Evolutionary conservation across 257 asterid genomes (phyloP).

Genomic region (Solanum chmielewskii): DNA sequence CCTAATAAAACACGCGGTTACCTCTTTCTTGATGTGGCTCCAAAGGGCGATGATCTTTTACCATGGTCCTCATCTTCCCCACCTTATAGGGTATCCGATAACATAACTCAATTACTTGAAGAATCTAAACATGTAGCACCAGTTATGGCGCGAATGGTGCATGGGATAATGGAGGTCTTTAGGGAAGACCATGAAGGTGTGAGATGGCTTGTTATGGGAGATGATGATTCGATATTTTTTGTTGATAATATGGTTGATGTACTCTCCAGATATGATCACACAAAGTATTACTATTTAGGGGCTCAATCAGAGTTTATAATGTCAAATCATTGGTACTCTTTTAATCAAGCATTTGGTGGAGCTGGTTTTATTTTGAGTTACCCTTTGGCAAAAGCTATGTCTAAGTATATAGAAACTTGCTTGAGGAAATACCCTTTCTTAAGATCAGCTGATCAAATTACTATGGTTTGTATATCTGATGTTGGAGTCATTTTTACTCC

Average conservation of each 20-base stretch:
- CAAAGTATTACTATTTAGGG: constrained; percentile 44
- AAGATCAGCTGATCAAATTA: constrained; percentile 32
- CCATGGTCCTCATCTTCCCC: constrained; percentile 49
- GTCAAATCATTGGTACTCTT: constrained; percentile 43
- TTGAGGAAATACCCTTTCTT: constrained; percentile 26
- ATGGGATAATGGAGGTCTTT: constrained; percentile 43
- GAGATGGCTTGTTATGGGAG: constrained; percentile 70
- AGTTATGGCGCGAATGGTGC: constrained; percentile 39
- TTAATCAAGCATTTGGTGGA: constrained; percentile 60
- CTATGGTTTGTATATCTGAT: constrained; percentile 60
- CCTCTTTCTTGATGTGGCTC: constrained; percentile 34
- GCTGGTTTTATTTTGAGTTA: constrained; percentile 59
- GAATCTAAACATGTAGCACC: constrained; percentile 22
- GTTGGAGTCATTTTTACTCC: constrained; percentile 47
- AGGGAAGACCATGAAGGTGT: constrained; percentile 22
- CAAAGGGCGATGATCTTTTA: constrained; percentile 18
- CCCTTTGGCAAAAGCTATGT: constrained; percentile 44
- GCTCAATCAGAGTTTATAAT: constrained; percentile 42
- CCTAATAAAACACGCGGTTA: constrained; percentile 27
- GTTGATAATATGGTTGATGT: constrained; percentile 52
- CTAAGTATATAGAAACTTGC: constrained; percentile 30
- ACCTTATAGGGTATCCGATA: constrained; percentile 27
- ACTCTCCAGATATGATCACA: constrained; percentile 32
- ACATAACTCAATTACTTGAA: constrained; percentile 9
- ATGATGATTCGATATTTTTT: constrained; percentile 58